Base-by-base conservation (phyloP, 352 stramenopile genomes). In the Phytophthora litchii region DNA sequence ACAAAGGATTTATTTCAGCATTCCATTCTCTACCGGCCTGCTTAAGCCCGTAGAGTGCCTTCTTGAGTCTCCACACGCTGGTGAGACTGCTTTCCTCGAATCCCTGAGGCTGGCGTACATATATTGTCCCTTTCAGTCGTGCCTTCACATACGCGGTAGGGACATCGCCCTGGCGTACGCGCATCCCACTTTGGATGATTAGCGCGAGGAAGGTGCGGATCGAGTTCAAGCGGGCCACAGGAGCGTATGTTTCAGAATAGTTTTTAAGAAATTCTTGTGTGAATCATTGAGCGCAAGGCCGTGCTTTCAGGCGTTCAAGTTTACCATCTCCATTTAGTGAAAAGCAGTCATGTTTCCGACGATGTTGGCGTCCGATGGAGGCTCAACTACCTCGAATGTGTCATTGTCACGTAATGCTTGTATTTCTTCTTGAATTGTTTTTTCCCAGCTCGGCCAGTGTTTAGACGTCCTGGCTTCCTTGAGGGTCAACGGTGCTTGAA, bases 11-110 rank as follows among this genome's bases (percentile, higher is more conserved):
- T 1, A 51, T 5, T 19, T 63, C 45, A 0, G 16, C 14, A 56
- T 63, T 49, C 54, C 49, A 65, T 16, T 65, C 57, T 13, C 34
- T 12, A 4, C 57, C 47, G 3, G 32, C 57, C n/a, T 65, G 57
- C 8, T 65, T 65, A 9, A 65, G 32, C 13, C 48, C 48, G n/a
- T 65, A 54, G 6, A 65, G 4, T 1, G 57, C 57, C 11, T 51
- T 49, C 3, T 54, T 60, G 6, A 66, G 43, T n/a, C 41, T 14
- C 49, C 57, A 60, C 1, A 66, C 57, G 12, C 50, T 45, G 1
- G 40, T 27, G 3, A 1, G 49, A 29, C 29, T 60, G 4, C 19
- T 42, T 12, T 66, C 49, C 20, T 66, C 42, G 7, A 60, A 60
- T 40, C 49, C 49, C 1, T 13, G 13, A 0, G 57, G 57, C 16